Base-by-base conservation (phyloP, 208 protist species). In the Trypanosoma lewisi region DNA sequence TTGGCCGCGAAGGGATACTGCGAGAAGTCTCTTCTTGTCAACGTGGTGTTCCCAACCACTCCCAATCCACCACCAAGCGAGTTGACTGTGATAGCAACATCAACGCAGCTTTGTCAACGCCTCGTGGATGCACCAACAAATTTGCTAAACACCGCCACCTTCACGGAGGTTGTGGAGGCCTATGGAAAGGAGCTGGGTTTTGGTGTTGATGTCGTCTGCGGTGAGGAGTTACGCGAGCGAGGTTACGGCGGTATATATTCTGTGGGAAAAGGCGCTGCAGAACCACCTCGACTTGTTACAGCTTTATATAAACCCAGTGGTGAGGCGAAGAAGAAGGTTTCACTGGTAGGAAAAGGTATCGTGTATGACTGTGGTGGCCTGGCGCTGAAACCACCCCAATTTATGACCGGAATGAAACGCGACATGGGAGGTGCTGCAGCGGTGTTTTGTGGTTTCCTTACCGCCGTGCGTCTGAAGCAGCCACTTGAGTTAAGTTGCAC, bases 301-400 rank as follows among this genome's bases (percentile, higher is more conserved):
- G 73, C 93, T 57, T 61, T 61, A 48, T 89, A 91, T 72, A 86
- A 77, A 58, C 67, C 70, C 28, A 77, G 79, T 36, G n/a, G 36
- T 25, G 47, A 53, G 19, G 21, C 58, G 36, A 63, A 71, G 17
- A 83, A 87, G 67, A 83, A 83, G 48, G 47, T 93, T 7, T 70
- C 82, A 25, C 77, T 90, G 47, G 85, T 91, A 36, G 91, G 91
- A 49, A 97, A 96, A 52, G 92, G 87, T 30, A 78, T 96, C 54
- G 83, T 91, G 51, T 97, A 95, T 71, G 92, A 97, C 66, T 86
- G 79, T 55, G 92, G 92, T 72, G 92, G 92, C 66, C 73, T 97
- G 16, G 68, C 79, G 2, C 70, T 97, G 4, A 97, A 97, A 76
- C 72, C 81, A 9, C 56, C 77, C 5, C 53, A 44, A 27, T 66